Conservation (phyloP, 768 basidiomycete species). For the Boletus edulis region DNA sequence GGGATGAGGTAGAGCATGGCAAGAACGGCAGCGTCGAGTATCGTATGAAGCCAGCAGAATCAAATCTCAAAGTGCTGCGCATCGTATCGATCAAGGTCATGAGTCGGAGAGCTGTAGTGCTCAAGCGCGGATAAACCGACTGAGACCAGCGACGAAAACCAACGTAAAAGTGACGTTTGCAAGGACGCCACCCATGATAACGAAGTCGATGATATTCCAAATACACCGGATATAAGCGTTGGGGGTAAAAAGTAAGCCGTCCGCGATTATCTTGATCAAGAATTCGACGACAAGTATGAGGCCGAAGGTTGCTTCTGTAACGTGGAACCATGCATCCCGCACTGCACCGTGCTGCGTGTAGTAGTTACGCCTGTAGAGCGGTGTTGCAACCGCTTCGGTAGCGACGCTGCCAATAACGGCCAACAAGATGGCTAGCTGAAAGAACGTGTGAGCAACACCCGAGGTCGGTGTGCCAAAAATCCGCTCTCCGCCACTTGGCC, state of each 20-base stretch:
- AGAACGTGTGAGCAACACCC: conserved; percentile 61
- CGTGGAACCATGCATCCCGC: conserved; percentile 85
- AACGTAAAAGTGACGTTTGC: conserved; percentile 72
- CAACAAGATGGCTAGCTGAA: conserved; percentile 70
- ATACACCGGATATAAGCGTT: conserved; percentile 90
- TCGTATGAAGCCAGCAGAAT: conserved; percentile 84
- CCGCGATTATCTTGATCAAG: conserved; percentile 86
- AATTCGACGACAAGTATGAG: conserved; percentile 77
- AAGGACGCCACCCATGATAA: conserved; percentile 76
- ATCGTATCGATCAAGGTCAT: conserved; percentile 88
- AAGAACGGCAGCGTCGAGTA: conserved; percentile 86
- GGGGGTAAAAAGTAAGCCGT: conserved; percentile 88
- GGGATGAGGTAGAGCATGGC: conserved; percentile 92
- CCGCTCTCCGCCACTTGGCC: conserved; percentile 80
- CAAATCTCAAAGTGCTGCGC: conserved; percentile 85
- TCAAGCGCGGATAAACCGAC: conserved; percentile 83
- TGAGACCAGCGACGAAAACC: conserved; percentile 73
- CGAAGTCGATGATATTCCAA: conserved; percentile 89
- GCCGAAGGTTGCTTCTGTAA: conserved; percentile 73
- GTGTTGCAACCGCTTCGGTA: conserved; percentile 83
- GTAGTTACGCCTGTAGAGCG: conserved; percentile 75
- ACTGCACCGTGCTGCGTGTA: conserved; percentile 54
- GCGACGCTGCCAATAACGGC: conserved; percentile 79
- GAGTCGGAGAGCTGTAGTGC: conserved; percentile 81
- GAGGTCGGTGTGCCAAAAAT: conserved; percentile 78